Conservation (phyloP, 78 protist genomes). For the Polysphondylium violaceum region DNA sequence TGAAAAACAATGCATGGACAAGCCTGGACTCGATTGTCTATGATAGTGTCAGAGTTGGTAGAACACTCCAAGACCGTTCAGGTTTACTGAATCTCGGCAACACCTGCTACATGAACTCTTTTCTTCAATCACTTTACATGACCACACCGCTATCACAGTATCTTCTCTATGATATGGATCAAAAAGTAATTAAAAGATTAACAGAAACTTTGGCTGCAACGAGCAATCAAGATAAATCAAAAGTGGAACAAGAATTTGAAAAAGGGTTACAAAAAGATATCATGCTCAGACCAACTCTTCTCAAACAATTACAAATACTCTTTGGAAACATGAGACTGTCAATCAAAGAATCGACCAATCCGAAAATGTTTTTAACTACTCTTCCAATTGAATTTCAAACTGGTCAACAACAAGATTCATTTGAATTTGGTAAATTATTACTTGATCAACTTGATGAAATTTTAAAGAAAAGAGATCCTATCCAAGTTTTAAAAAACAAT, state of each 20-base stretch:
- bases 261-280: neutral
- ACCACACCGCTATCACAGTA: slow-evolving; percentile 26
- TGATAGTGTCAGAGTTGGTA: slow-evolving; percentile 9
- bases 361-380: slow-evolving; percentile 5
- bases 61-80: slow-evolving; percentile 13
- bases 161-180: neutral
- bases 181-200: neutral
- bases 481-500: neutral
- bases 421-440: slow-evolving; percentile 43
- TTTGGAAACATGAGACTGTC: slow-evolving; percentile 20
- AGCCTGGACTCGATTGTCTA: neutral
- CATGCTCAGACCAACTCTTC: neutral
- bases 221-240: neutral
- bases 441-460: slow-evolving; percentile 24
- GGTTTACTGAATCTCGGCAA: slow-evolving; percentile 76
- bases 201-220: neutral
- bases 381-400: slow-evolving; percentile 20
- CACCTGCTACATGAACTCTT: slow-evolving; percentile 76
- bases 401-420: slow-evolving; percentile 60
- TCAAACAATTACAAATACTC: slow-evolving; percentile 28
- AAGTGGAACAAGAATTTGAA: neutral
- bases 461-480: no score
- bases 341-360: slow-evolving; percentile 11
- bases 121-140: slow-evolving; percentile 60
- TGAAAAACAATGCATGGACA: slow-evolving; percentile 15